Conservation (phyloP, 1,284 basidiomycete genomes). For the Mycena sp. region DNA sequence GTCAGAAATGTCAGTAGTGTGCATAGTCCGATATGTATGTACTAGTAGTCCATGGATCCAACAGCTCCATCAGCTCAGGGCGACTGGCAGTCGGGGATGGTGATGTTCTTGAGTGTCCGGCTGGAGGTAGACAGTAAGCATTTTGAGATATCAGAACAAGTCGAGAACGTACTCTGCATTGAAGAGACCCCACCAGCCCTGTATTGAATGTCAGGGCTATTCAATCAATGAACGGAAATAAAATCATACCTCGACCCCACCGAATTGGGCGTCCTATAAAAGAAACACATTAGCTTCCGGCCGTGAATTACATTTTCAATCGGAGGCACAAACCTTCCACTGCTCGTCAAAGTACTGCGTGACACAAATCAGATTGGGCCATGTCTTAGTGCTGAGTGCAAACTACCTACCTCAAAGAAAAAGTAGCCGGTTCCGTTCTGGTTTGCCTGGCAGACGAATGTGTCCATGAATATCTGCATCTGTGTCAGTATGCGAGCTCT, state of each 20-base stretch:
- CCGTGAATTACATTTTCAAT: neutral
- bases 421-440: slow-evolving; percentile 85
- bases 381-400: neutral
- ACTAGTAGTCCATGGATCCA: neutral
- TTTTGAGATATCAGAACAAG: neutral
- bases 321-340: slow-evolving; percentile 69
- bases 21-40: neutral
- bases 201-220: neutral
- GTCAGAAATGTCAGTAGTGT: neutral
- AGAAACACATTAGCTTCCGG: neutral
- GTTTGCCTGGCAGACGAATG: slow-evolving; percentile 91
- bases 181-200: slow-evolving; percentile 72
- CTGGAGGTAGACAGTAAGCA: slow-evolving; percentile 39
- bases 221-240: slow-evolving; percentile 6
- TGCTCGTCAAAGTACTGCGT: slow-evolving; percentile 77
- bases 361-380: neutral
- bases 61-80: slow-evolving; percentile 37
- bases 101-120: slow-evolving; percentile 65
- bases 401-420: slow-evolving; percentile 65
- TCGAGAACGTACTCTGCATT: slow-evolving; percentile 55
- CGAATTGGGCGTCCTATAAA: slow-evolving; percentile 61
- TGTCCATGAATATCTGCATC: slow-evolving; percentile 77
- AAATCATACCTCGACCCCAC: slow-evolving; percentile 88
- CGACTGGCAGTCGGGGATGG: slow-evolving; percentile 56
- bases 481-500: neutral